These are phyloP conservation scores for Rhizophora mangle DNA, from an alignment of 345 rosid genomes.

Conservation along the genomic window DNA sequence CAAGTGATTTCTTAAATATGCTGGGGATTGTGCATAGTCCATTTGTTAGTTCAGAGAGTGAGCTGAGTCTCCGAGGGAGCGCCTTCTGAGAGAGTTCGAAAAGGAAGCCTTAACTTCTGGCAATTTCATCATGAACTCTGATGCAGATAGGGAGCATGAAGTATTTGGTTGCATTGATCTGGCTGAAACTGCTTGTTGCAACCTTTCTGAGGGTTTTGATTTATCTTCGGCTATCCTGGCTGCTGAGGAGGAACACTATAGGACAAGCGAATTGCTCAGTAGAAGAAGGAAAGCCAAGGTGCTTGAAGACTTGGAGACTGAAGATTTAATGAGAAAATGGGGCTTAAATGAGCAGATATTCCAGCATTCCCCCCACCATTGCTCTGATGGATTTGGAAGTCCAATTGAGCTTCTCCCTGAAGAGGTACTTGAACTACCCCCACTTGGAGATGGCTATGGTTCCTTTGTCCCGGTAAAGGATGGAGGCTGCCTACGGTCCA, in stretches of 20 bases:
- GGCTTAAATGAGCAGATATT: slow-evolving; percentile 56
- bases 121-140: slow-evolving; percentile 37
- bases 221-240: slow-evolving; percentile 33
- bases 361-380: slow-evolving; percentile 34
- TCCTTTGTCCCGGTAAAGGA: slow-evolving; percentile 38
- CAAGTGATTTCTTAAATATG: slow-evolving; percentile 65
- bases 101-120: slow-evolving; percentile 58
- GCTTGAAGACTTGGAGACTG: slow-evolving; percentile 70
- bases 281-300: slow-evolving; percentile 49
- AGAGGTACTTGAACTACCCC: slow-evolving; percentile 32
- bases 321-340: slow-evolving; percentile 57
- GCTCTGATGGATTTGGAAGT: slow-evolving; percentile 82
- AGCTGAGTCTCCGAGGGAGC: slow-evolving; percentile 81
- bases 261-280: slow-evolving; percentile 29
- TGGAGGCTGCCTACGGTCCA: slow-evolving; percentile 57
- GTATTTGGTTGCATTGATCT: slow-evolving; percentile 20
- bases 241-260: slow-evolving; percentile 37
- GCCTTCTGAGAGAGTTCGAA: slow-evolving; percentile 69
- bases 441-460: slow-evolving; percentile 51
- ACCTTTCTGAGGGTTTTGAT: slow-evolving; percentile 35
- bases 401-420: slow-evolving; percentile 55
- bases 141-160: slow-evolving; percentile 23
- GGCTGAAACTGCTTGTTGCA: slow-evolving; percentile 19
- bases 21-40: slow-evolving; percentile 48
- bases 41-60: slow-evolving; percentile 39